Base-by-base conservation (phyloP, 2,329 filamentous ascomycete genomes). In the Akanthomyces uredinophilus region DNA sequence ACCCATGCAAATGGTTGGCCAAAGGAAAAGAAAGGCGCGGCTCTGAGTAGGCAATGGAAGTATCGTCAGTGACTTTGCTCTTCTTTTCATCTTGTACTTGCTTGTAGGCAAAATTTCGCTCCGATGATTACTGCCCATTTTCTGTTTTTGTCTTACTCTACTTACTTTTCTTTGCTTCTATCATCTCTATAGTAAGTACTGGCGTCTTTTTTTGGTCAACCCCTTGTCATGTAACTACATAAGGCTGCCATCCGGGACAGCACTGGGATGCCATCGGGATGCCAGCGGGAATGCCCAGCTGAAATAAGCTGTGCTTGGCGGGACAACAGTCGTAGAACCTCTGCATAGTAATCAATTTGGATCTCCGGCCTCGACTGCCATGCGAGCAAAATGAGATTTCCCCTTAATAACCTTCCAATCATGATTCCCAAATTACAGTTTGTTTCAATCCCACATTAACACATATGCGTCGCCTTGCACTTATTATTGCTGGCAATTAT, bases 381-480 rank as follows among this genome's bases (percentile, higher is more conserved):
- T 41, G 56, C 24, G 20, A 27, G 44, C 37, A 49, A 47, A 58
- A 51, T 39, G 56, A 41, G 10, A 22, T 43, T 18, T 29, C 56
- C 56, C 56, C 47, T 60, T 43, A 37, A 60, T 60, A 52, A 60
- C n/a, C 35, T 49, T 60, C 7, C n/a, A 44, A 43, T 46, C n/a
- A 35, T 43, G n/a, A 35, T 60, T 4, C 39, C 11, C 29, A 24
- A 24, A 24, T 11, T 10, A 32, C 24, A 16, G 43, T 18, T 32
- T 52, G 46, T 60, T 49, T 52, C 47, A 32, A 46, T 53, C 29
- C 39, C 16, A 35, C 7, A 46, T 46, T 46, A 46, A 27, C 5
- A 35, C 11, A 27, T n/a, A 46, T 46, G 57, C 41, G 27, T 8
- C 44, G 57, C 57, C 44, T 22, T 60, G 58, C 18, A 24, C 22